phyloP scores from a whole-genome alignment of 192 early-diverging fungal species.

The Linnemannia exigua region DNA sequence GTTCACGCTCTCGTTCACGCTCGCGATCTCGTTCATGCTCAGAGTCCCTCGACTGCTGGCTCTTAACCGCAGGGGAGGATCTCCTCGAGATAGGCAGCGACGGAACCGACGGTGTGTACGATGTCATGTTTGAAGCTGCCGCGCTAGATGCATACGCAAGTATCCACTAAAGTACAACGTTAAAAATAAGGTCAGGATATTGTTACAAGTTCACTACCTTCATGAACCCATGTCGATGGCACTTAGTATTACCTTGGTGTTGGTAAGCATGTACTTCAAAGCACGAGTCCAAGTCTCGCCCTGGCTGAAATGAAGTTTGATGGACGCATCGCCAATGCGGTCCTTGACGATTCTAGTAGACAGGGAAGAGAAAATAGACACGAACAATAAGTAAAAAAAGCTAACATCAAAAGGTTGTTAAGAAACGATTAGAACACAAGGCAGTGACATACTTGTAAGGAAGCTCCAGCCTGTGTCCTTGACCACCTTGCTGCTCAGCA shows the following conservation, averaged over 20 bases:
- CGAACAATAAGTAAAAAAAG: neutral
- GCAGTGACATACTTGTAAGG: constrained; percentile 77
- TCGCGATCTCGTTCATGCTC: neutral
- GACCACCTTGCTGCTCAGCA: constrained; percentile 67
- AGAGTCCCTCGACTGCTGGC: neutral
- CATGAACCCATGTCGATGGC: neutral
- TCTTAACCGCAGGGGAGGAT: constrained; percentile 31
- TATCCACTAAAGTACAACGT: constrained; percentile 33
- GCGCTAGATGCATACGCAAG: constrained; percentile 49
- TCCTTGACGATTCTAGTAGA: constrained; percentile 85
- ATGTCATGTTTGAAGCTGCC: constrained; percentile 47
- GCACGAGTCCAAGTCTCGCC: constrained; percentile 95
- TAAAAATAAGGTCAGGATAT: neutral
- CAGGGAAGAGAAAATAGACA: neutral
- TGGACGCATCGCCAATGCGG: constrained; percentile 86
- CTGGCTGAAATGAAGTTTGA: constrained; percentile 88
- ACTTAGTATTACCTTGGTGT: constrained; percentile 72
- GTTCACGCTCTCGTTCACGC: neutral
- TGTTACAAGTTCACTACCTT: neutral
- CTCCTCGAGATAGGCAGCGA: constrained; percentile 43
- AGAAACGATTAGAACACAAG: neutral
- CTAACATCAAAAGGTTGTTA: neutral
- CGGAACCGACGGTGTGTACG: constrained; percentile 48
- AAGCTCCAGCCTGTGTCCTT: constrained; percentile 80
- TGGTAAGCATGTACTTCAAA: constrained; percentile 88